Evolutionary conservation across 192 early-diverging fungal genomes (phyloP).

Genomic region (Coemansia sp.): DNA sequence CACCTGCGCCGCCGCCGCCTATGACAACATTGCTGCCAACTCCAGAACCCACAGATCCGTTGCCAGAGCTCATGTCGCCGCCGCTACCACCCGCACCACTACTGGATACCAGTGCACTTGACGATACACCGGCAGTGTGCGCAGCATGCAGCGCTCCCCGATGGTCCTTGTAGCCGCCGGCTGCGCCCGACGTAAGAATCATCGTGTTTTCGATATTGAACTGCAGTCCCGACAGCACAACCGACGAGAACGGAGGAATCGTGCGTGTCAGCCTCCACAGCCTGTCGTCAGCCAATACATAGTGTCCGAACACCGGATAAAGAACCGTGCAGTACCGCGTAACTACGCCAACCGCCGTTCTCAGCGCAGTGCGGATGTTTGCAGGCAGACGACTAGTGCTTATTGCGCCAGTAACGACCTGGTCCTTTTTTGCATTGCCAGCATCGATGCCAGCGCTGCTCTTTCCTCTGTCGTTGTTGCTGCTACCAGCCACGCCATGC

Average conservation of each 20-base stretch:
- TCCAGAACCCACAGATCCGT: background rate
- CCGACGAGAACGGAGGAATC: constrained; percentile 41
- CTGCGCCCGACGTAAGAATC: background rate
- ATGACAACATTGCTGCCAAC: background rate
- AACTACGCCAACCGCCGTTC: constrained; percentile 32
- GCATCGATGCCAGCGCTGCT: background rate
- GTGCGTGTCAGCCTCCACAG: constrained; percentile 46
- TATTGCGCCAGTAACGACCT: constrained; percentile 7
- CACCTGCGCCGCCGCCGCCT: background rate
- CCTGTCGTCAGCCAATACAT: constrained; percentile 43
- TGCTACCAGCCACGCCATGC: background rate
- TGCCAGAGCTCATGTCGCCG: background rate
- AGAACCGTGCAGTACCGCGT: constrained; percentile 50
- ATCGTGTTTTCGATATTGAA: constrained; percentile 45
- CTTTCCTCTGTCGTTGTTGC: background rate
- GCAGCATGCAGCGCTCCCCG: constrained; percentile 1
- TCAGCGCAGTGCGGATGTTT: constrained; percentile 36
- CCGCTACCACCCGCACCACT: constrained; percentile 3
- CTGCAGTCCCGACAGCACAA: constrained; percentile 38
- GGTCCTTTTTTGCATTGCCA: background rate
- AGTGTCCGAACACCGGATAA: constrained; percentile 42
- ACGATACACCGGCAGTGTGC: background rate
- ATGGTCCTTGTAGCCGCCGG: constrained; percentile 13
- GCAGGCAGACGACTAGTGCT: constrained; percentile 29
- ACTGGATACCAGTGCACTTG: background rate